Percentiles rank a stretch among this genome's conserved stretches.
Evolutionary conservation across 2,329 filamentous ascomycete species (phyloP).

Genomic region (Escovopsis sp.): DNA sequence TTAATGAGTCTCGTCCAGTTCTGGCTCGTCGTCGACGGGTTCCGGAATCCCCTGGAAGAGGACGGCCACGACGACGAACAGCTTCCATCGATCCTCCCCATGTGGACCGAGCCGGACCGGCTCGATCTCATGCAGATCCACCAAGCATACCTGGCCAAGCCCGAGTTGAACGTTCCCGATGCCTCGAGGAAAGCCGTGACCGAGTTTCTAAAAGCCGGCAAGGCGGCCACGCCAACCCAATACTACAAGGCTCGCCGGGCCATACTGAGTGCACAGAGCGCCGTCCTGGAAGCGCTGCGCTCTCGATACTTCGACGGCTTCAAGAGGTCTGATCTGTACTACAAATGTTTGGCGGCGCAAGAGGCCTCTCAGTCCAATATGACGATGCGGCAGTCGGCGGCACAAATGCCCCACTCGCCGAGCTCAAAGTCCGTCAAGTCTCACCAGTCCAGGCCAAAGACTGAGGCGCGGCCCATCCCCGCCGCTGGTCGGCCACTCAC

Average conservation of each 20-base stretch:
- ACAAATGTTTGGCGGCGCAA: conserved; percentile 86
- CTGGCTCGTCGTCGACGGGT: conserved; percentile 94
- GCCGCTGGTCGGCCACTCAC: conserved; percentile 20
- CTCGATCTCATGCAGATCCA: conserved; percentile 83
- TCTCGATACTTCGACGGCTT: conserved; percentile 69
- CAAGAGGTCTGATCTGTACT: conserved; percentile 86
- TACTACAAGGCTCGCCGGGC: conserved; percentile 73
- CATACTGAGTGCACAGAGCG: conserved; percentile 68
- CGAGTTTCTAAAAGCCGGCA: conserved; percentile 66
- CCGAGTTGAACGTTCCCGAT: conserved; percentile 65
- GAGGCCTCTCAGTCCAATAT: conserved; percentile 40
- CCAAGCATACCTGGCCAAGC: conserved; percentile 70
- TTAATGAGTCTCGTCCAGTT: conserved; percentile 89
- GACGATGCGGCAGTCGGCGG: conserved; percentile 8
- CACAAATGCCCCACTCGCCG: conserved; percentile 8
- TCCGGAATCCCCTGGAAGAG: conserved; percentile 85
- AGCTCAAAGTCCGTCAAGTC: conserved; percentile 21
- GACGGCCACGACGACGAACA: conserved; percentile 45
- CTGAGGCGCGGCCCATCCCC: conserved; percentile 25
- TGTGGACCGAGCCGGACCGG: conserved; percentile 74
- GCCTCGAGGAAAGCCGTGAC: conserved; percentile 56
- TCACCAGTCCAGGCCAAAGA: conserved; percentile 27
- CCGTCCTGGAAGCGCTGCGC: conserved; percentile 73
- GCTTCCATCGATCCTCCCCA: conserved; percentile 42
- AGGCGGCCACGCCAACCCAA: conserved; percentile 59